Percentiles rank a stretch among this genome's conserved stretches.
These are phyloP conservation scores for Trichomonascaceae sp. DNA, from an alignment of 1,139 yeast genomes.

Conservation along the genomic window DNA sequence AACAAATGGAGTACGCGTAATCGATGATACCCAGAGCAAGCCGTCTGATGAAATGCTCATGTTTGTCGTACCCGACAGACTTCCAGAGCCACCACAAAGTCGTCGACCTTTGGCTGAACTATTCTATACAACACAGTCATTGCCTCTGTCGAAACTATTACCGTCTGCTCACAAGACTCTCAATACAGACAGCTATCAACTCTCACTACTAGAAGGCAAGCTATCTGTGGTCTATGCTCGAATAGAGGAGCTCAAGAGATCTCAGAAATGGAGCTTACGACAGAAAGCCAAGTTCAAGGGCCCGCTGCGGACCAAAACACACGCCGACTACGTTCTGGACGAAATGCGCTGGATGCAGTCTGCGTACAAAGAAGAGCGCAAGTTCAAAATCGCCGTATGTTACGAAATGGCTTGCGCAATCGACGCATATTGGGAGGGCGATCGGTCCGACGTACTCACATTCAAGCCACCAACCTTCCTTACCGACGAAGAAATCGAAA, in stretches of 20 bases:
- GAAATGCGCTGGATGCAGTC: conserved; percentile 81
- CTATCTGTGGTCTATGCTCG: conserved; percentile 85
- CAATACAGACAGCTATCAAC: conserved; percentile 73
- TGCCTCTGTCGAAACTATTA: conserved; percentile 67
- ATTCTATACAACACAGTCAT: conserved; percentile 74
- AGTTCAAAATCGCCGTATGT: conserved; percentile 59
- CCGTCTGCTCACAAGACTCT: conserved; percentile 80
- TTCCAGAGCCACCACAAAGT: conserved; percentile 24
- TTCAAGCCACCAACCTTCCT: conserved; percentile 20
- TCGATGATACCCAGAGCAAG: too few species aligned
- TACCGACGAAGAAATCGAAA: not conserved
- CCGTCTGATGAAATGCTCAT: conserved; percentile 14
- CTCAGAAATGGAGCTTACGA: conserved; percentile 81
- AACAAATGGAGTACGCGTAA: not conserved
- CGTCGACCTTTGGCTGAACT: conserved; percentile 61
- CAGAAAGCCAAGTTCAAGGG: conserved; percentile 66
- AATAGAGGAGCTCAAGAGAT: conserved; percentile 80
- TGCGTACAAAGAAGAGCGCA: conserved; percentile 61
- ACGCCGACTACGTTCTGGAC: conserved; percentile 62
- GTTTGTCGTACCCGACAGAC: conserved; percentile 23
- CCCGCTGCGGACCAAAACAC: conserved; percentile 46
- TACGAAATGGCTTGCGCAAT: conserved; percentile 58
- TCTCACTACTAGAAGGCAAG: conserved; percentile 83
- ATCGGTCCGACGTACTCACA: conserved; percentile 26
- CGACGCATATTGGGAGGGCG: conserved; percentile 64